Conservation (phyloP, 768 basidiomycete species). For the Mycena albidolilacea region DNA sequence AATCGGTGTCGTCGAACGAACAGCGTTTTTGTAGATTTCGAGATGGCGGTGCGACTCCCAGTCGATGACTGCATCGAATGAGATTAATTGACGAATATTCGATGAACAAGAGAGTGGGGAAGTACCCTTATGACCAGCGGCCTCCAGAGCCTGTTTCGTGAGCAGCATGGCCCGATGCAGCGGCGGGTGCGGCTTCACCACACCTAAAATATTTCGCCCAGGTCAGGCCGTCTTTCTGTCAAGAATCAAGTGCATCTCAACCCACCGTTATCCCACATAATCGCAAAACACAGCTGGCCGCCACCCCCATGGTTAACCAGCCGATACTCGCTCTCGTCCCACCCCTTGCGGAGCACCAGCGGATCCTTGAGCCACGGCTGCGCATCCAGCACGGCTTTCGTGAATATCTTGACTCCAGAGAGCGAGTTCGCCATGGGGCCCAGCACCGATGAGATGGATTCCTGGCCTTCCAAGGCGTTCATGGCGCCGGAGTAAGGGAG, state of each 20-base stretch:
- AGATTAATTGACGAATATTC: background rate
- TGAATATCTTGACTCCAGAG: constrained; percentile 68
- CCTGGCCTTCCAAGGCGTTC: constrained; percentile 69
- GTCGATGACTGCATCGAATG: constrained; percentile 66
- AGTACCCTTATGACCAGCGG: constrained; percentile 65
- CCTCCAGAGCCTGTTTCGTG: constrained; percentile 59
- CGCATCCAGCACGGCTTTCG: constrained; percentile 62
- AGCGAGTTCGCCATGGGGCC: constrained; percentile 70
- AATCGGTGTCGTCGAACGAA: constrained; percentile 37
- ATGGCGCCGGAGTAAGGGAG: constrained; percentile 68
- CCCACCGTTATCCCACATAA: constrained; percentile 64
- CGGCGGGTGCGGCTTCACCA: constrained; percentile 67
- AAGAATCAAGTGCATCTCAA: background rate
- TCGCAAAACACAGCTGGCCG: constrained; percentile 61
- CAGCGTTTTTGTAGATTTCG: constrained; percentile 63
- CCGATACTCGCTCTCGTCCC: constrained; percentile 61
- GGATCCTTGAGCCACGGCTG: constrained; percentile 74
- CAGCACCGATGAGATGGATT: constrained; percentile 69
- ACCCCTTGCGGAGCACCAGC: constrained; percentile 61
- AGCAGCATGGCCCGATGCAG: constrained; percentile 65
- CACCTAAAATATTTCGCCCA: constrained; percentile 40
- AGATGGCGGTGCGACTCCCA: constrained; percentile 72
- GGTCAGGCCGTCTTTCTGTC: background rate
- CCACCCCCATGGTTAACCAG: constrained; percentile 64
- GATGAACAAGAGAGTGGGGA: background rate